A percentile compares a stretch with the other conserved stretches of the same genome.
Conservation (phyloP, 2,329 filamentous ascomycete genomes). For the Daldinia eschscholtzii region DNA sequence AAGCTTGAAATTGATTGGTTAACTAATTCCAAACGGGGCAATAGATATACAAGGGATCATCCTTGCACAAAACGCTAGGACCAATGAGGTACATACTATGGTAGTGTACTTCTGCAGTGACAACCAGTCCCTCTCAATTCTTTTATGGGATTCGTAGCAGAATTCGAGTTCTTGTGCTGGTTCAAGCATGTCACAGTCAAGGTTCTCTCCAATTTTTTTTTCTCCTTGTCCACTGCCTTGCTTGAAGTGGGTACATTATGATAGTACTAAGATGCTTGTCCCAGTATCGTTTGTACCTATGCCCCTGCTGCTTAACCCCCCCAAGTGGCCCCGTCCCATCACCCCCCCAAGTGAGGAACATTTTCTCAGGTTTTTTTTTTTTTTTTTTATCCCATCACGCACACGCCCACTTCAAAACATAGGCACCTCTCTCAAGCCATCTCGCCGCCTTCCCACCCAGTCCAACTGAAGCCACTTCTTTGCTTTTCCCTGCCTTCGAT, state of each 20-base stretch:
- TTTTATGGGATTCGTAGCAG: slow-evolving; percentile 40
- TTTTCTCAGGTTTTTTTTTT: slow-evolving; percentile 37
- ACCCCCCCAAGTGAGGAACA: slow-evolving; percentile 34
- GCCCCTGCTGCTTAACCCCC: slow-evolving; percentile 32
- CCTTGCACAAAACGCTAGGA: slow-evolving; percentile 29
- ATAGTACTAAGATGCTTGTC: slow-evolving; percentile 18
- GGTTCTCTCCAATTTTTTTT: slow-evolving; percentile 37
- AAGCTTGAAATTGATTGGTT: slow-evolving; percentile 31
- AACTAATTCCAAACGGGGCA: slow-evolving; percentile 39
- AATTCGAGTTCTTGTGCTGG: slow-evolving; percentile 27
- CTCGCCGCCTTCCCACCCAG: slow-evolving; percentile 31
- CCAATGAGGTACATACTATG: slow-evolving; percentile 26
- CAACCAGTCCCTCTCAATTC: slow-evolving; percentile 33
- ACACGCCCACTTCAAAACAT: slow-evolving; percentile 21
- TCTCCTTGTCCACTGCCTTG: slow-evolving; percentile 28
- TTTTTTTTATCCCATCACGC: slow-evolving; percentile 26
- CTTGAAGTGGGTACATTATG: slow-evolving; percentile 20
- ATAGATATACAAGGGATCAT: slow-evolving; percentile 40
- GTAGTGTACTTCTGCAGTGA: slow-evolving; percentile 26
- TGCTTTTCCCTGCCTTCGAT: slow-evolving; percentile 38
- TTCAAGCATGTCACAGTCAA: slow-evolving; percentile 41
- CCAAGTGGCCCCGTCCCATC: slow-evolving; percentile 29
- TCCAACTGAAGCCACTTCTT: slow-evolving; percentile 31
- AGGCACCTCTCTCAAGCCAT: slow-evolving; percentile 30
- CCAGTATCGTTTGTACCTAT: slow-evolving; percentile 41